phyloP scores from a whole-genome alignment of 768 basidiomycete genomes.

The Stropharia rugosoannulata region DNA sequence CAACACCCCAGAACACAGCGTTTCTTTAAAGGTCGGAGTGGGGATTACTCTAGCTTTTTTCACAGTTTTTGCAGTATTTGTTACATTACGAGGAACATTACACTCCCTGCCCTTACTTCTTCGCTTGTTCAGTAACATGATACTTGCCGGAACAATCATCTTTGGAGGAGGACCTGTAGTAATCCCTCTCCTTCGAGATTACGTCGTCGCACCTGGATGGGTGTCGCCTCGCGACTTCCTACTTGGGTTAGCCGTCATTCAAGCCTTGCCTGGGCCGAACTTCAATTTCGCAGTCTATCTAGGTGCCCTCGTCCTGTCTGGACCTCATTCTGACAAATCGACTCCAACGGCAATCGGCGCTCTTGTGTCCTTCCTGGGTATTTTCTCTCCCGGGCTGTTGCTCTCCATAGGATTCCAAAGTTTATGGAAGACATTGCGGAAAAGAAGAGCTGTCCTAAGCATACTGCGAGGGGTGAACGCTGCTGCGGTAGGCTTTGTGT shows the following conservation, averaged over 20 bases:
- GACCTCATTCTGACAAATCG: slow-evolving; percentile 21
- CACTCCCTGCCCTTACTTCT: slow-evolving; percentile 25
- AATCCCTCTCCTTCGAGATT: slow-evolving; percentile 50
- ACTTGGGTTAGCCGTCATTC: slow-evolving; percentile 49
- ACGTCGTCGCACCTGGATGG: slow-evolving; percentile 51
- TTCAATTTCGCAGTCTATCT: slow-evolving; percentile 57
- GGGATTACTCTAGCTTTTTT: slow-evolving; percentile 25
- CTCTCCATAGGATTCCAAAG: slow-evolving; percentile 35
- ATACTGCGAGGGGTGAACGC: slow-evolving; percentile 39
- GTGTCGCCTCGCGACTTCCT: slow-evolving; percentile 54
- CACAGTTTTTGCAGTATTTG: slow-evolving; percentile 24
- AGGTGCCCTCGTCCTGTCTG: slow-evolving; percentile 39
- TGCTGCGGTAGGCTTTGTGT: slow-evolving; percentile 41
- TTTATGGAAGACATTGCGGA: slow-evolving; percentile 31
- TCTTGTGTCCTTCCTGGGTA: slow-evolving; percentile 46
- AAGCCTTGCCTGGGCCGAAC: slow-evolving; percentile 52
- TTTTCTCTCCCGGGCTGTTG: slow-evolving; percentile 47
- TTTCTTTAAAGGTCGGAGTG: slow-evolving; percentile 25
- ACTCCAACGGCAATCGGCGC: slow-evolving; percentile 39
- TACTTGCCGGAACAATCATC: slow-evolving; percentile 47
- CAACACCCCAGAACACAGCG: slow-evolving; percentile 22
- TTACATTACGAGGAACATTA: slow-evolving; percentile 27
- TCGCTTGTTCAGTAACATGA: slow-evolving; percentile 43
- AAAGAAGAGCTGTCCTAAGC: slow-evolving; percentile 26
- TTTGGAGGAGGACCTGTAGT: slow-evolving; percentile 60